A percentile compares a stretch with the other conserved stretches of the same genome.
Evolutionary conservation across 345 rosid genomes (phyloP).

Genomic region (Combretum micranthum): DNA sequence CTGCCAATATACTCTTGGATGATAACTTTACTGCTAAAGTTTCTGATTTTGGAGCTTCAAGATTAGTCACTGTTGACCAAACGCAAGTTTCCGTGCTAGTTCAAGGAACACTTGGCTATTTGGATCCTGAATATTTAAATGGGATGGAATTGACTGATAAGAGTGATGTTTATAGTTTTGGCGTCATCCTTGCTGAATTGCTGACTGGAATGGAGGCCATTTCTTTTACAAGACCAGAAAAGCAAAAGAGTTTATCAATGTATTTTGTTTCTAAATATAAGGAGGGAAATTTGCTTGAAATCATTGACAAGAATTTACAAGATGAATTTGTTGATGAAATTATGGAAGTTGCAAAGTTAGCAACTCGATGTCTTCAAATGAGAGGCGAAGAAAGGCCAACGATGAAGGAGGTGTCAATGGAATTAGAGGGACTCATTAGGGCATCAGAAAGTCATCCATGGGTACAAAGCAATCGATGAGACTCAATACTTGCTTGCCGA

Average conservation of each 20-base stretch:
- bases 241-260: no score
- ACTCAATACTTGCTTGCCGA: no score
- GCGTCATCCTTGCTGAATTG: no score
- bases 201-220: no score
- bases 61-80: slow-evolving; percentile 31
- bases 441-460: slow-evolving; percentile 13
- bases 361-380: slow-evolving; percentile 13
- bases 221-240: no score
- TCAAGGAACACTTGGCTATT: slow-evolving; percentile 44
- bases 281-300: no score
- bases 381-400: slow-evolving; percentile 26
- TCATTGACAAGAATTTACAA: background rate
- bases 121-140: no score
- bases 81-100: slow-evolving; percentile 36
- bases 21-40: no score
- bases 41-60: slow-evolving; percentile 45
- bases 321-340: slow-evolving; percentile 5
- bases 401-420: slow-evolving; percentile 27
- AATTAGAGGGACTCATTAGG: no score
- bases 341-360: slow-evolving; percentile 10
- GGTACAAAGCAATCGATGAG: background rate
- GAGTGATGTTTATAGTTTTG: no score
- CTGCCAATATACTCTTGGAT: slow-evolving; percentile 34
- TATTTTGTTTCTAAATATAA: no score
- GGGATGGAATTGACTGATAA: no score